Percentiles rank a stretch among this genome's conserved stretches.
These are phyloP conservation scores for Chlamydomonas urium DNA, from an alignment of 139 green algal genomes.

Conservation along the genomic window DNA sequence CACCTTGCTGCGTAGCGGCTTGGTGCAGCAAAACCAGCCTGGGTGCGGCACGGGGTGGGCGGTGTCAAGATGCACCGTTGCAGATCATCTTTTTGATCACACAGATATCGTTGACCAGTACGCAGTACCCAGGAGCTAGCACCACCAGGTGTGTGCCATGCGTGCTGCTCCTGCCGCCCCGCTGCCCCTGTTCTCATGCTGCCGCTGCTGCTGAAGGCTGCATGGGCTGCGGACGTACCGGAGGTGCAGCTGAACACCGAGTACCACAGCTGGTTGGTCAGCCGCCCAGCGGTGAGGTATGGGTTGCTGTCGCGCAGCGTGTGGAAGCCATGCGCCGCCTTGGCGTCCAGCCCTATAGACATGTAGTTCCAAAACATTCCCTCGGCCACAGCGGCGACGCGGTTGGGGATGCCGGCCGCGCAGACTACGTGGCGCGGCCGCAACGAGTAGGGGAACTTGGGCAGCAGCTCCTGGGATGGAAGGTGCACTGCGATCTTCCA, in stretches of 20 bases:
- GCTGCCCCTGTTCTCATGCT: too few relatives aligned
- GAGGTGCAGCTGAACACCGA: constrained; percentile 39
- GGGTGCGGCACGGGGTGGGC: too few relatives aligned
- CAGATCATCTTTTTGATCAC: too few relatives aligned
- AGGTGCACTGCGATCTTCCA: constrained; percentile 38
- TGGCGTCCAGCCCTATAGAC: constrained; percentile 62
- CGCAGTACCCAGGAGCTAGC: too few relatives aligned
- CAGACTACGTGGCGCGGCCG: neutral
- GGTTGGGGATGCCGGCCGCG: neutral
- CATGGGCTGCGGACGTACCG: too few relatives aligned
- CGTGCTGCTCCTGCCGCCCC: too few relatives aligned
- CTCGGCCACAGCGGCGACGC: neutral
- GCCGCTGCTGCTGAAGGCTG: too few relatives aligned
- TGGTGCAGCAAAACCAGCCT: constrained; percentile 31
- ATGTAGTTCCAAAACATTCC: constrained; percentile 31
- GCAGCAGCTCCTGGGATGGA: constrained; percentile 14
- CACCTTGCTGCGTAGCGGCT: neutral
- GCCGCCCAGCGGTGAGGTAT: constrained; percentile 21
- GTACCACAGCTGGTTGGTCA: constrained; percentile 78
- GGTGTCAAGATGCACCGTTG: too few relatives aligned
- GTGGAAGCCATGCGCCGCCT: constrained; percentile 80
- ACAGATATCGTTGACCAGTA: too few relatives aligned
- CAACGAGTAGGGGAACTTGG: neutral
- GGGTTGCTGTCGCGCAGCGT: constrained; percentile 61
- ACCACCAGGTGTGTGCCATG: too few relatives aligned